Percentiles rank a stretch among this genome's conserved stretches.
phyloP scores from a whole-genome alignment of 176 grass and related monocot species.

The Paspalum notatum region DNA sequence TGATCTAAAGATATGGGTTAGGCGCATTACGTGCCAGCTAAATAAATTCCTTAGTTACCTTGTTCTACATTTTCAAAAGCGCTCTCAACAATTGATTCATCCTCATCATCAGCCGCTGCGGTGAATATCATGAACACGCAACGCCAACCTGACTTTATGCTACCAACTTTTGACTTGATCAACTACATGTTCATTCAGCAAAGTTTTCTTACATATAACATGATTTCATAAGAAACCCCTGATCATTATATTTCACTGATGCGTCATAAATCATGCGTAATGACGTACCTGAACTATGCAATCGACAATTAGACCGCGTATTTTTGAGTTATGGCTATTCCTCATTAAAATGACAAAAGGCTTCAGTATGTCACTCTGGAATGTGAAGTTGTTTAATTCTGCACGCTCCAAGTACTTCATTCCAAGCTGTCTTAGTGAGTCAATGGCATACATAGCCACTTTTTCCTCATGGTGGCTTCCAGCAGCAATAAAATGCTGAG shows the following conservation, averaged over 20 bases:
- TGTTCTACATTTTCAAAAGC: slow-evolving; percentile 99
- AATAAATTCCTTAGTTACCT: slow-evolving; percentile 50
- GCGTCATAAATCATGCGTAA: slow-evolving; percentile 26
- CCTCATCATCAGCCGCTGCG: slow-evolving; percentile 90
- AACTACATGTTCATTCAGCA: slow-evolving; percentile 53
- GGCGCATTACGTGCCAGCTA: slow-evolving; percentile 17
- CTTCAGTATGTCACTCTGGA: slow-evolving; percentile 98
- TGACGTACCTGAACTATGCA: slow-evolving; percentile 92
- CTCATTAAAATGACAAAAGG: slow-evolving; percentile 99
- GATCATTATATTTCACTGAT: slow-evolving; percentile 13
- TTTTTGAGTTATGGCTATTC: slow-evolving; percentile 87
- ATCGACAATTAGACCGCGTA: slow-evolving; percentile 94
- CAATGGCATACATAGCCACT: slow-evolving; percentile 98
- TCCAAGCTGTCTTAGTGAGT: slow-evolving; percentile 95
- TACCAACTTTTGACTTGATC: slow-evolving; percentile 99
- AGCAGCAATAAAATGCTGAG: slow-evolving; percentile 96
- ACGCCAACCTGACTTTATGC: slow-evolving; percentile 98
- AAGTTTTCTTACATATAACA: slow-evolving; percentile 22
- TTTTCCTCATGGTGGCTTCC: slow-evolving; percentile 94
- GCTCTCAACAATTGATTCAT: slow-evolving; percentile 92
- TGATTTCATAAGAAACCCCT: slow-evolving; percentile 35
- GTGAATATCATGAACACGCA: slow-evolving; percentile 99
- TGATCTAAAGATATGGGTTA: slow-evolving; percentile 32
- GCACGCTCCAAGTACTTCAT: slow-evolving; percentile 99
- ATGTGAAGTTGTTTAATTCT: slow-evolving; percentile 98